phyloP scores from a whole-genome alignment of 2,329 filamentous ascomycete genomes.

The Thermoascus crustaceus region DNA sequence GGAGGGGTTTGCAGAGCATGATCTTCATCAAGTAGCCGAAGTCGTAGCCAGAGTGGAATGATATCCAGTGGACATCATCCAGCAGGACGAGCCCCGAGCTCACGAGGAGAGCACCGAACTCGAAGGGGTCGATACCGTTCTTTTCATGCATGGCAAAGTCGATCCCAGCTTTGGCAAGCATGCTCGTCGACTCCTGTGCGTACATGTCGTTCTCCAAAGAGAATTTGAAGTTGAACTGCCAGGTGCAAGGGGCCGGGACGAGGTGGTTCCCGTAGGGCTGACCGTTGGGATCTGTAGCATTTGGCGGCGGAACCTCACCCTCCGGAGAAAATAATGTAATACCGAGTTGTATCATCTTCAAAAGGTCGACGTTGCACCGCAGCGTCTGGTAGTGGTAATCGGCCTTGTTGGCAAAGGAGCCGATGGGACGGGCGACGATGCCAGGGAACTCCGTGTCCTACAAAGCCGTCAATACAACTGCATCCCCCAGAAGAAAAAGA shows the following conservation, averaged over 20 bases:
- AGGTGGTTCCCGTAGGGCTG: slow-evolving; percentile 45
- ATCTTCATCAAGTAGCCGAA: slow-evolving; percentile 97
- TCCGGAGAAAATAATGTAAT: slow-evolving; percentile 88
- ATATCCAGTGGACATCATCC: slow-evolving; percentile 89
- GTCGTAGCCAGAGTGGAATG: slow-evolving; percentile 96
- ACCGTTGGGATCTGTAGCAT: slow-evolving; percentile 47
- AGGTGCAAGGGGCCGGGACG: slow-evolving; percentile 70
- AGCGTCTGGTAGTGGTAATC: slow-evolving; percentile 99
- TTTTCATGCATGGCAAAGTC: slow-evolving; percentile 78
- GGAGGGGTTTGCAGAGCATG: slow-evolving; percentile 71
- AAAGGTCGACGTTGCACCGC: slow-evolving; percentile 90
- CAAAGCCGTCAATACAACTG: slow-evolving; percentile 11
- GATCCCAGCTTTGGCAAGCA: slow-evolving; percentile 83
- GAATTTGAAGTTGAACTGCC: slow-evolving; percentile 99
- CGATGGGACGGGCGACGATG: slow-evolving; percentile 91
- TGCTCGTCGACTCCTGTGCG: slow-evolving; percentile 87
- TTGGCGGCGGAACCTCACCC: slow-evolving; percentile 73
- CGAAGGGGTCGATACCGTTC: slow-evolving; percentile 80
- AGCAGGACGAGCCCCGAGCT: slow-evolving; percentile 85
- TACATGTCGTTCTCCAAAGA: slow-evolving; percentile 96
- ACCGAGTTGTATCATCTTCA: slow-evolving; percentile 95
- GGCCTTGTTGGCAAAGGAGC: slow-evolving; percentile 85
- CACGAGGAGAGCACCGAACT: slow-evolving; percentile 83
- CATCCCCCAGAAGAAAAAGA: background rate
- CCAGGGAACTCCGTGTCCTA: slow-evolving; percentile 99